Base-by-base conservation (phyloP, 345 rosid species). In the Eucalyptus virginea region DNA sequence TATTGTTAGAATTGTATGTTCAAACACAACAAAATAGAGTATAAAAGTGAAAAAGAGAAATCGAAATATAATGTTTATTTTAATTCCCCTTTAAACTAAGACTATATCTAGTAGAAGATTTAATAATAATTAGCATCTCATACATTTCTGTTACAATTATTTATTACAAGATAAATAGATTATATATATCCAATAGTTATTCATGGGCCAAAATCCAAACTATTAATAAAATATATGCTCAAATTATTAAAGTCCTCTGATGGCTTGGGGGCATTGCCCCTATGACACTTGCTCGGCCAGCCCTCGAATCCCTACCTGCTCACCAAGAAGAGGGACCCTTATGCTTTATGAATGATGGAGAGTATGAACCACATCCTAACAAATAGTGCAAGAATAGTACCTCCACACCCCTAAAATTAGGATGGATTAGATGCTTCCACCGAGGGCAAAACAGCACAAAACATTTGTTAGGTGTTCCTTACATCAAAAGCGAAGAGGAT, bases 291-390 rank as follows among this genome's bases (percentile, higher is more conserved):
- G 12, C 6, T 1, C 0, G 14, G 30, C 2, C 1, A 1, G 62
- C 3, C 30, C 30, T 56, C 1, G 6, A 3, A 56, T 56, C 62
- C 62, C 0, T 24, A 3, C 14, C 3, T 0, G 1, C 62, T 56
- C 62, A 56, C 14, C 62, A 56, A 24, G 6, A 2, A 56, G 14
- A 23, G 6, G 30, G 14, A 26, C 1, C 13, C 3, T 56, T 56
- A 10, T 56, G 1, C 3, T 24, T 56, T 56, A 1, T 9, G 28
- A 0, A 24, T 1, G 6, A 56, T 56, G 3, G 6, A 9, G 3
- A 56, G 6, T 24, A 56, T 56, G 3, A 56, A 56, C 6, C 30
- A 2, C 14, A 24, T 26, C 6, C 2, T 26, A 0, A 56, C 2
- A 56, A 56, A 56, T 56, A 56, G 62, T 24, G 13, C 62, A 56